Percentiles rank a stretch among this genome's conserved stretches.
Evolutionary conservation across 2,329 filamentous ascomycete species (phyloP).

Genomic region (Neonectria sp.): DNA sequence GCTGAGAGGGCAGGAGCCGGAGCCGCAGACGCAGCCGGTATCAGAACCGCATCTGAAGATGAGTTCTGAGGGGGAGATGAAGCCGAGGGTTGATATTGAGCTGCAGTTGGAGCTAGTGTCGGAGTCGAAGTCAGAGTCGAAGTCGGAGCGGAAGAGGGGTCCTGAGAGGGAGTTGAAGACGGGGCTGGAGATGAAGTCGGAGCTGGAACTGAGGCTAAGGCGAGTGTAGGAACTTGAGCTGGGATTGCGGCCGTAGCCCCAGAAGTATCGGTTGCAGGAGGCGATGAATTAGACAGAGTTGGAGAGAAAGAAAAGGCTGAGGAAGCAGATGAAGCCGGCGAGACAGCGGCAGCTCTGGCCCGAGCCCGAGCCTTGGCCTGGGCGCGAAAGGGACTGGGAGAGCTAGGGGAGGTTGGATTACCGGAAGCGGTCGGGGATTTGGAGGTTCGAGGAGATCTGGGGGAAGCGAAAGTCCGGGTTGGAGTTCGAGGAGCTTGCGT

Average conservation of each 20-base stretch:
- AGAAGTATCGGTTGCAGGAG: not conserved
- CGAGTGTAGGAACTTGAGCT: not conserved
- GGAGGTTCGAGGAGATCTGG: not conserved
- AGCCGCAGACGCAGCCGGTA: not conserved
- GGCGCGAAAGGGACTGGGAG: not conserved
- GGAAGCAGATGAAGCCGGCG: not conserved
- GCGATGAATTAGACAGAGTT: not conserved
- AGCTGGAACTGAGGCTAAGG: not conserved
- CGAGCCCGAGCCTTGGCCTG: not conserved
- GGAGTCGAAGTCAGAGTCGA: not conserved
- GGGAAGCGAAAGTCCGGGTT: not conserved
- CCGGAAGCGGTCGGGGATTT: not conserved
- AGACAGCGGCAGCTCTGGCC: not conserved
- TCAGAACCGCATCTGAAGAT: not conserved
- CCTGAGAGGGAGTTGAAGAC: not conserved
- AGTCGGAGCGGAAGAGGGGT: not conserved
- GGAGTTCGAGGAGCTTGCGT: not conserved
- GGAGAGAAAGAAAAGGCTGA: not conserved
- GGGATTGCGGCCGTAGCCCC: not conserved
- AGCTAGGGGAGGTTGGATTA: not conserved
- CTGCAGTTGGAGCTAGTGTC: not conserved
- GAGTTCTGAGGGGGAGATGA: not conserved
- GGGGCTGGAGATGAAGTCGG: not conserved
- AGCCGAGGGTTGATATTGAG: not conserved
- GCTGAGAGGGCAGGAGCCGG: not conserved